A percentile compares a stretch with the other conserved stretches of the same genome.
These are phyloP conservation scores for Ormosia emarginata DNA, from an alignment of 306 rosid genomes.

Conservation along the genomic window DNA sequence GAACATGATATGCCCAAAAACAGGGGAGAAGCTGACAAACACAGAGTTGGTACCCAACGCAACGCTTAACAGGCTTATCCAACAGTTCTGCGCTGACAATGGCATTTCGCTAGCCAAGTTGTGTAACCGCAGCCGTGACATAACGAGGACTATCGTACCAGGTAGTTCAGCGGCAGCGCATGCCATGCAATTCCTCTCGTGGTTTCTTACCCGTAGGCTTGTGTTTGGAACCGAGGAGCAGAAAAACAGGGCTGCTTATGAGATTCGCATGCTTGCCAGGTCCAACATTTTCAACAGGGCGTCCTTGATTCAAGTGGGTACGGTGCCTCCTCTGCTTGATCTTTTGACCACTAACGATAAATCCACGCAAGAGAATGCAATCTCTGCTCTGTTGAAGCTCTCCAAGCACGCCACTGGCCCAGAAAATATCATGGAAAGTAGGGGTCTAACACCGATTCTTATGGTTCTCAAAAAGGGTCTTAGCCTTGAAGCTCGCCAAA, in stretches of 20 bases:
- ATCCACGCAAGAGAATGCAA: conserved; percentile 52
- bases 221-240: conserved; percentile 48
- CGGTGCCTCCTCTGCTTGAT: conserved; percentile 47
- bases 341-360: conserved; percentile 32
- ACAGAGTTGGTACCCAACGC: conserved; percentile 64
- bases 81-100: conserved; percentile 42
- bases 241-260: conserved; percentile 70
- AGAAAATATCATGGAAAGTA: conserved; percentile 33
- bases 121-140: conserved; percentile 24
- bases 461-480: conserved; percentile 46
- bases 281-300: conserved; percentile 64
- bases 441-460: conserved; percentile 48
- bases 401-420: conserved; percentile 61
- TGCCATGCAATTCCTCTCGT: conserved; percentile 53
- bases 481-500: conserved; percentile 52
- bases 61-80: conserved; percentile 49
- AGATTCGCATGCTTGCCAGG: conserved; percentile 63
- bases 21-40: conserved; percentile 61
- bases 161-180: conserved; percentile 48
- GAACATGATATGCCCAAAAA: conserved; percentile 68
- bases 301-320: conserved; percentile 59
- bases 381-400: conserved; percentile 69
- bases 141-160: conserved; percentile 29
- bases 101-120: conserved; percentile 28
- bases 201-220: conserved; percentile 48